Evolutionary conservation across 2,329 filamentous ascomycete genomes (phyloP).

Genomic region (Chaetomiaceae sp.): DNA sequence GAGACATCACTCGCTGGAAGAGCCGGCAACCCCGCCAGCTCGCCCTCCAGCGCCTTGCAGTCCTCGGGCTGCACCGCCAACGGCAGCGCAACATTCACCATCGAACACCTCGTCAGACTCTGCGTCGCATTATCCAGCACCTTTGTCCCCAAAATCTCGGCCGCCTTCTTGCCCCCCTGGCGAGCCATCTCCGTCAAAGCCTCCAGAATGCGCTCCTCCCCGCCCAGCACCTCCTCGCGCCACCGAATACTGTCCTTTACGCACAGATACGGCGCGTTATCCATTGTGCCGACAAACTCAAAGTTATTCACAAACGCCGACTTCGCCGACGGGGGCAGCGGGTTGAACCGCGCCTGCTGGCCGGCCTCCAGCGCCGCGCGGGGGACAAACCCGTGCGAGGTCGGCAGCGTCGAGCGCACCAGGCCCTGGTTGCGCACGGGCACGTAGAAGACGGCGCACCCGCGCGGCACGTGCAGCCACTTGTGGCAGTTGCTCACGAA

Average conservation of each 20-base stretch:
- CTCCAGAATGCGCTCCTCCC: constrained; percentile 63
- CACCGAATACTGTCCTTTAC: constrained; percentile 68
- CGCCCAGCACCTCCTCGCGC: constrained; percentile 63
- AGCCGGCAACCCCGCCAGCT: constrained; percentile 26
- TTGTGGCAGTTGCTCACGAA: constrained; percentile 86
- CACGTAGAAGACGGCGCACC: constrained; percentile 77
- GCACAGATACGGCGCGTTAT: constrained; percentile 68
- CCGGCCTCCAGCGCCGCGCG: constrained; percentile 26
- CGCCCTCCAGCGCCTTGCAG: constrained; percentile 25
- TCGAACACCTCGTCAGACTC: constrained; percentile 61
- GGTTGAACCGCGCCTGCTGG: constrained; percentile 30
- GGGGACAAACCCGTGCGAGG: constrained; percentile 71
- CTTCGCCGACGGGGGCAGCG: constrained; percentile 45
- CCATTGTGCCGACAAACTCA: constrained; percentile 71
- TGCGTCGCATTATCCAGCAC: constrained; percentile 63
- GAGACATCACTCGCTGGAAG: constrained; percentile 32
- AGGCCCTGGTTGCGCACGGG: constrained; percentile 70
- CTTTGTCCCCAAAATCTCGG: constrained; percentile 62
- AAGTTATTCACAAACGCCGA: constrained; percentile 65
- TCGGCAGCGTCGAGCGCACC: constrained; percentile 71
- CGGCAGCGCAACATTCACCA: constrained; percentile 72
- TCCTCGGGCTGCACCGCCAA: constrained; percentile 35
- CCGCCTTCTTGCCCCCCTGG: constrained; percentile 57
- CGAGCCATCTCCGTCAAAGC: constrained; percentile 63
- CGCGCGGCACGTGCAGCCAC: constrained; percentile 80